These are phyloP conservation scores for Populus euphratica DNA, from an alignment of 345 rosid species.

Conservation along the genomic window DNA sequence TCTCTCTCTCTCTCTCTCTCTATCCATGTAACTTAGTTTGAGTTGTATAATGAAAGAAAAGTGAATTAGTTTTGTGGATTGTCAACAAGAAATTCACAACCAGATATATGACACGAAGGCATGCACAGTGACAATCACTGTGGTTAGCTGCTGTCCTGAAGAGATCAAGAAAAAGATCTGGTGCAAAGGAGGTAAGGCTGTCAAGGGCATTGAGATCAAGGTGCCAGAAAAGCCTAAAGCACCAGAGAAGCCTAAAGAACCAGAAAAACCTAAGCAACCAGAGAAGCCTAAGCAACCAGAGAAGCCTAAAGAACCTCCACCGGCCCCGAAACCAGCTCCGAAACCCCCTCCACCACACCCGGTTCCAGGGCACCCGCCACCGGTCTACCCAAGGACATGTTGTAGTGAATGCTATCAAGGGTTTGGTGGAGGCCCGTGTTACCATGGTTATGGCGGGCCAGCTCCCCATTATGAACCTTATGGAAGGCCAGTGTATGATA, in stretches of 20 bases:
- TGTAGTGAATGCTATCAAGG: conserved; percentile 20
- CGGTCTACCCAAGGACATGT: conserved; percentile 25
- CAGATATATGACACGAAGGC: conserved; percentile 63
- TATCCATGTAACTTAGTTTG: conserved; percentile 16
- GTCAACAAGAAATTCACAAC: conserved; percentile 46
- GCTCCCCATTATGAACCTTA: conserved; percentile 12
- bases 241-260: conserved; percentile 22
- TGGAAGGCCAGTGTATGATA: conserved; percentile 31
- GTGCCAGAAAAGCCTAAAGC: conserved; percentile 27
- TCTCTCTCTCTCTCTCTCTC: neutral
- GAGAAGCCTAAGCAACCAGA: conserved; percentile 17
- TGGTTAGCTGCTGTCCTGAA: conserved; percentile 78
- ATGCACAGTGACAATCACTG: conserved; percentile 57
- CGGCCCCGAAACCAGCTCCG: neutral
- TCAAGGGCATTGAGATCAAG: conserved; percentile 53
- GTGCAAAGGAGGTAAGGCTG: conserved; percentile 51
- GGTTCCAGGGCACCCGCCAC: neutral
- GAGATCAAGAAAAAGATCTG: conserved; percentile 53
- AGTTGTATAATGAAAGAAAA: conserved; percentile 13
- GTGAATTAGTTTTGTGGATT: conserved; percentile 27
- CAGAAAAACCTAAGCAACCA: neutral
- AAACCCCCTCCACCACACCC: neutral
- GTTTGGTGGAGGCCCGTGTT: conserved; percentile 20
- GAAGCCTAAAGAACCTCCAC: neutral
- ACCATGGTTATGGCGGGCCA: neutral